Conservation (phyloP, 2,329 filamentous ascomycete species). For the Trichoderma lentiforme region DNA sequence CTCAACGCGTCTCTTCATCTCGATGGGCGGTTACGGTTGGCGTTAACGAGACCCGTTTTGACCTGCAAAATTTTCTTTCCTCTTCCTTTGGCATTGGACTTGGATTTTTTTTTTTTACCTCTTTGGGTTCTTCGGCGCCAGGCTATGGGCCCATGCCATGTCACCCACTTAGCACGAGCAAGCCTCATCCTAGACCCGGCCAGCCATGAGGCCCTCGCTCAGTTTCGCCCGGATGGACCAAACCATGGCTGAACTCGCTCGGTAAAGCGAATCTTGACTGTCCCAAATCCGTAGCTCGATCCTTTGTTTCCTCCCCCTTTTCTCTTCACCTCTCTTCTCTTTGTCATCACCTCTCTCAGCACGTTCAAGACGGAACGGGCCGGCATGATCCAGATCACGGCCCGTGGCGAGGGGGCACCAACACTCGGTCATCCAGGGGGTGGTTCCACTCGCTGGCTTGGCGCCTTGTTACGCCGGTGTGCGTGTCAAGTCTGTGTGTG, state of each 20-base stretch:
- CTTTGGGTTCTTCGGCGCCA: background rate
- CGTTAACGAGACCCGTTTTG: background rate
- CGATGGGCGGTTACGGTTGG: background rate
- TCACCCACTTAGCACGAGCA: background rate
- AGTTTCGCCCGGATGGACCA: background rate
- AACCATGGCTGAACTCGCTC: background rate
- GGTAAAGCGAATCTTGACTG: background rate
- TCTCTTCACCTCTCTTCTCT: background rate
- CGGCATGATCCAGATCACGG: conserved; percentile 19
- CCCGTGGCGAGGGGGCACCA: conserved; percentile 19
- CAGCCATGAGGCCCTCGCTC: conserved; percentile 2
- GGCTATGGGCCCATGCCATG: background rate
- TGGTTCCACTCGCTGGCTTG: conserved; percentile 19
- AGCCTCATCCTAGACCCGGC: background rate
- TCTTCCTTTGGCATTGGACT: background rate
- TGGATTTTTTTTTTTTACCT: background rate
- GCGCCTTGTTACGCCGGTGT: conserved; percentile 7
- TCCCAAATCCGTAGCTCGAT: background rate
- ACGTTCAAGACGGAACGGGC: conserved; percentile 17
- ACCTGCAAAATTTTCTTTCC: background rate
- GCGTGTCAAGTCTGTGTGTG: background rate
- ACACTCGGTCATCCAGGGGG: conserved; percentile 12
- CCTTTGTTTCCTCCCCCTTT: background rate
- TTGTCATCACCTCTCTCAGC: background rate
- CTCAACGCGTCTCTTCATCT: background rate